Evolutionary conservation across 2,329 filamentous ascomycete species (phyloP).

Genomic region (Ophiosphaerella herpotricha): DNA sequence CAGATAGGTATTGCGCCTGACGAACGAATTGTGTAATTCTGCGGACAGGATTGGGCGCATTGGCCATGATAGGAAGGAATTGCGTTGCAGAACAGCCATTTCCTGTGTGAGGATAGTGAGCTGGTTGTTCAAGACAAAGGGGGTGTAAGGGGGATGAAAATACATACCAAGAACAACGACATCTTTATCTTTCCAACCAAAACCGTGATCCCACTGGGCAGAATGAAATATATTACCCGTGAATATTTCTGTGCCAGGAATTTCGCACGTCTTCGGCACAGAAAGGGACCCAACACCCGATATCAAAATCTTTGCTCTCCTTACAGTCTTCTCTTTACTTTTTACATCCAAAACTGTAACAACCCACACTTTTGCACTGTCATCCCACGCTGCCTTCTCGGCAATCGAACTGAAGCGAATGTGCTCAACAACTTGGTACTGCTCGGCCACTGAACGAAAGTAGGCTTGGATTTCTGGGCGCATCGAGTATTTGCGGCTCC

Average conservation of each 20-base stretch:
- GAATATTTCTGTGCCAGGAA: conserved; percentile 54
- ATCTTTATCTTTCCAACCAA: conserved; percentile 52
- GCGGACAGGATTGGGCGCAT: conserved; percentile 41
- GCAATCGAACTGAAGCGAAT: conserved; percentile 53
- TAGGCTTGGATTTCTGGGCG: conserved; percentile 63
- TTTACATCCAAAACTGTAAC: conserved; percentile 30
- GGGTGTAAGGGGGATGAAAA: background rate
- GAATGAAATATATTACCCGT: conserved; percentile 42
- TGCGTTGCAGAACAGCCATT: conserved; percentile 57
- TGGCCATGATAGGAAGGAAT: conserved; percentile 53
- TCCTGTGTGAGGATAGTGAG: conserved; percentile 25
- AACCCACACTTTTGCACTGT: conserved; percentile 47
- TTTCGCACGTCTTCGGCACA: conserved; percentile 43
- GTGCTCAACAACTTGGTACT: conserved; percentile 46
- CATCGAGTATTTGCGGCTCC: conserved; percentile 62
- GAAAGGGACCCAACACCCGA: conserved; percentile 34
- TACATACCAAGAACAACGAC: conserved; percentile 36
- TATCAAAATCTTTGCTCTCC: conserved; percentile 32
- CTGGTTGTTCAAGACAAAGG: background rate
- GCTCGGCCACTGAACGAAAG: conserved; percentile 46
- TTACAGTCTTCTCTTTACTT: conserved; percentile 20
- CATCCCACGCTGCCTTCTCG: conserved; percentile 52
- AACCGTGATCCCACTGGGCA: conserved; percentile 52
- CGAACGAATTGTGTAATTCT: conserved; percentile 56
- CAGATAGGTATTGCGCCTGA: conserved; percentile 56